Conservation (phyloP, 2,329 filamentous ascomycete species). For the Lachnellula suecica region DNA sequence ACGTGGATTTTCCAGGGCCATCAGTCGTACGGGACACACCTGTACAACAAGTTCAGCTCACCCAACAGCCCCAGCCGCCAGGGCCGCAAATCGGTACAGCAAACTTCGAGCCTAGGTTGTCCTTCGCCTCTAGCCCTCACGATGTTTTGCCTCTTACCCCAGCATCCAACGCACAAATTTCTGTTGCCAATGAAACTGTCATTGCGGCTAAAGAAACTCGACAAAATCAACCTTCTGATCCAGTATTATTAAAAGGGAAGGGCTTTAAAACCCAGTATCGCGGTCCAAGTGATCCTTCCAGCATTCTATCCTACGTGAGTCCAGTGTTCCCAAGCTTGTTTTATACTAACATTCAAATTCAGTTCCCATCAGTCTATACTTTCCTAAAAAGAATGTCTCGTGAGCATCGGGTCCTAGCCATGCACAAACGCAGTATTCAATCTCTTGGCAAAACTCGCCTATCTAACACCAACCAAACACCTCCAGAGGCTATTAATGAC, state of each 20-base stretch:
- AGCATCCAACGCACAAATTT: not conserved
- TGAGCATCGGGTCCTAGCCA: not conserved
- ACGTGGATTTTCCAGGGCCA: not conserved
- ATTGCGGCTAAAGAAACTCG: not conserved
- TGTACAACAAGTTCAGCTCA: no score
- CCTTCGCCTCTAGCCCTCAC: not conserved
- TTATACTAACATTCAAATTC: no score
- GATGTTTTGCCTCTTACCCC: not conserved
- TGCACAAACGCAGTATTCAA: not conserved
- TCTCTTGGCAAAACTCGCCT: not conserved
- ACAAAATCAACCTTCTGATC: not conserved
- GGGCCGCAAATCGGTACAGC: not conserved
- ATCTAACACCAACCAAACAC: not conserved
- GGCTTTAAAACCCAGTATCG: conserved; percentile 4
- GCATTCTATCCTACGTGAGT: conserved; percentile 1
- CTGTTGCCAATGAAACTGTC: not conserved
- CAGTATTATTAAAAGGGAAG: not conserved
- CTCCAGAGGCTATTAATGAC: not conserved
- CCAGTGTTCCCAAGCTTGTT: not conserved
- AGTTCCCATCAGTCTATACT: conserved; percentile 10
- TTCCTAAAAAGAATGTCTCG: not conserved
- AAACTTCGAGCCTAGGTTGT: not conserved
- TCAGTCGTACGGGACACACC: not conserved
- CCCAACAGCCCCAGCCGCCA: not conserved
- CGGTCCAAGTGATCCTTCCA: conserved; percentile 1